Evolutionary conservation across 1,284 basidiomycete species (phyloP).

Genomic region (Ustilago nuda): DNA sequence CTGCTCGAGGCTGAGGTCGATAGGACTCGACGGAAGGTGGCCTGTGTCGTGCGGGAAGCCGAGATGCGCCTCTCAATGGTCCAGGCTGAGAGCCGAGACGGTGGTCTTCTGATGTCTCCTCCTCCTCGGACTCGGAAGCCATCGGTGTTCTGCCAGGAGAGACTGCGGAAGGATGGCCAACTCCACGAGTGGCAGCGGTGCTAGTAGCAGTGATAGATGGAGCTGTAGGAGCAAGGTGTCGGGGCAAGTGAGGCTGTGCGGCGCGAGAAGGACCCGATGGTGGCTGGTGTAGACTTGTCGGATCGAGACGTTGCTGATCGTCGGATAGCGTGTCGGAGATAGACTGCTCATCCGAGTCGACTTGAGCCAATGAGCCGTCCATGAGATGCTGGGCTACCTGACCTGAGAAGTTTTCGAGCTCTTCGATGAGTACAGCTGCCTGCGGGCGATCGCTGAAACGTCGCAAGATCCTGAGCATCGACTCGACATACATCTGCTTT

Average conservation of each 20-base stretch:
- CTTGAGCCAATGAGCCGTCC: conserved; percentile 52
- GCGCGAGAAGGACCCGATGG: conserved; percentile 19
- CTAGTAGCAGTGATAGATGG: conserved; percentile 46
- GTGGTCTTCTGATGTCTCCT: conserved; percentile 32
- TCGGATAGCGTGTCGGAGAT: conserved; percentile 34
- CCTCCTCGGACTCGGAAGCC: conserved; percentile 38
- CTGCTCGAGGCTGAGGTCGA: conserved; percentile 35
- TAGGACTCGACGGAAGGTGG: conserved; percentile 34
- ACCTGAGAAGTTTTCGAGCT: conserved; percentile 83
- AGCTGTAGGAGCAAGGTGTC: conserved; percentile 36
- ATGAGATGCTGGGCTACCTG: conserved; percentile 78
- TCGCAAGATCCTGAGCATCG: conserved; percentile 82
- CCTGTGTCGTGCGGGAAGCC: conserved; percentile 22
- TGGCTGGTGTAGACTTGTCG: conserved; percentile 29
- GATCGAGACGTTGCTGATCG: conserved; percentile 44
- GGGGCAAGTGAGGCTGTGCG: conserved; percentile 11
- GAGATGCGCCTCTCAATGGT: conserved; percentile 23
- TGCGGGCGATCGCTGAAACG: conserved; percentile 85
- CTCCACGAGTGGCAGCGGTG: conserved; percentile 49
- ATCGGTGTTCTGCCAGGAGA: conserved; percentile 36
- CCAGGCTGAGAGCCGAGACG: conserved; percentile 35
- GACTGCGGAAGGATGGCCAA: conserved; percentile 23
- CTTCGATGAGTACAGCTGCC: conserved; percentile 80
- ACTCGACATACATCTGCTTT: conserved; percentile 89
- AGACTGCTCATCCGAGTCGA: conserved; percentile 42